Percentiles rank a stretch among this genome's conserved stretches.
Evolutionary conservation across 2,329 filamentous ascomycete genomes (phyloP).

Genomic region (Xylaria digitata): DNA sequence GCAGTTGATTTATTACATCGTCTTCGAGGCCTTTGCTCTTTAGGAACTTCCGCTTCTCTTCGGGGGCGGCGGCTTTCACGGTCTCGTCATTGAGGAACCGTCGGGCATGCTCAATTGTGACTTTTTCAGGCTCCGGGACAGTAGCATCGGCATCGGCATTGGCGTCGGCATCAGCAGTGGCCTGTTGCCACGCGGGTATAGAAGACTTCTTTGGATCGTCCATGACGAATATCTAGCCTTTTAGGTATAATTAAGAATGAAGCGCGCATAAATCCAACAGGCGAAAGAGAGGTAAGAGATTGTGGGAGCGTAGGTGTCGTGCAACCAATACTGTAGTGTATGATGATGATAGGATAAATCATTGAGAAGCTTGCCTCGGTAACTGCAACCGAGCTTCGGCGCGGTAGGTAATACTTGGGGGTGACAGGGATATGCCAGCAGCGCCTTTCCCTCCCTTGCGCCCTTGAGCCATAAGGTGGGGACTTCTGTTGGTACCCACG

Average conservation of each 20-base stretch:
- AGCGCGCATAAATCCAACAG: background rate
- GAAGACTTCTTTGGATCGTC: constrained; percentile 38
- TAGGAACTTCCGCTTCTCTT: constrained; percentile 81
- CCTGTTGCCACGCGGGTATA: constrained; percentile 44
- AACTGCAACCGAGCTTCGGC: constrained; percentile 24
- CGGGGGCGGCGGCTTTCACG: constrained; percentile 74
- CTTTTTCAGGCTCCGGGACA: constrained; percentile 37
- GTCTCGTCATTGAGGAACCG: constrained; percentile 80
- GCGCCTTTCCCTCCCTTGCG: too few relatives aligned
- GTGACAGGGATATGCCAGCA: background rate
- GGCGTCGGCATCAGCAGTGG: constrained; percentile 29
- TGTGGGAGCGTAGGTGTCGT: background rate
- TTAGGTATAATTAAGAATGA: background rate
- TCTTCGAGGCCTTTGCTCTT: constrained; percentile 77
- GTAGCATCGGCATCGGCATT: constrained; percentile 8
- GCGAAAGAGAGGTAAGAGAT: background rate
- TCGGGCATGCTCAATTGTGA: constrained; percentile 72
- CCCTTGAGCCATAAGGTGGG: too few relatives aligned
- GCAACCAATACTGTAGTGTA: background rate
- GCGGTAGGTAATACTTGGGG: background rate
- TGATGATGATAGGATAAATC: background rate
- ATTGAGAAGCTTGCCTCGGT: constrained; percentile 34
- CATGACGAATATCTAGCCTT: constrained; percentile 16
- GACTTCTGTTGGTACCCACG: too few relatives aligned
- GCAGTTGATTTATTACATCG: constrained; percentile 74